A percentile compares a stretch with the other conserved stretches of the same genome.
phyloP scores from a whole-genome alignment of 768 basidiomycete species.

The Naematelia aurantialba region DNA sequence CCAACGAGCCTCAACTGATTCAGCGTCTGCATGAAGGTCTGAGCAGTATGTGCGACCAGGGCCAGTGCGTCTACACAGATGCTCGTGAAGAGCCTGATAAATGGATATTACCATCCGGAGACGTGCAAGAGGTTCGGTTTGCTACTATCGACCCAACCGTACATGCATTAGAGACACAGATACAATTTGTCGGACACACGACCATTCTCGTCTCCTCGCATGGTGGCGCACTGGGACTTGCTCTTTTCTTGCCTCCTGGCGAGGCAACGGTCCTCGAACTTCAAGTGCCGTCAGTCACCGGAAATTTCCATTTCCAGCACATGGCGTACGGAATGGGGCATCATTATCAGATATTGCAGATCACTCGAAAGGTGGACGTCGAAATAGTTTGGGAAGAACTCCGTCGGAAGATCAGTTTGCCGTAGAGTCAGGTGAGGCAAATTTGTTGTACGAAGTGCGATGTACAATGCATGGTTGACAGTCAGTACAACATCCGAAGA shows the following conservation, averaged over 20 bases:
- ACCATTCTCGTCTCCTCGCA: conserved; percentile 40
- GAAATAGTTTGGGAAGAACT: conserved; percentile 35
- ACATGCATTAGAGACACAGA: conserved; percentile 45
- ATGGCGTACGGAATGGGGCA: conserved; percentile 43
- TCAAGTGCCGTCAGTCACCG: conserved; percentile 25
- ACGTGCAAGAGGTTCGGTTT: conserved; percentile 27
- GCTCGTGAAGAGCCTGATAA: conserved; percentile 31
- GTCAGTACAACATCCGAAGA: neutral
- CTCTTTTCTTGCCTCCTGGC: conserved; percentile 42
- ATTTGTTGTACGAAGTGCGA: conserved; percentile 4
- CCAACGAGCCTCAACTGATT: conserved; percentile 40
- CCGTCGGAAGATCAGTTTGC: conserved; percentile 1
- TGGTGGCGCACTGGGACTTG: conserved; percentile 43
- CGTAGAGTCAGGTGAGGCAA: neutral
- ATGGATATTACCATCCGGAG: conserved; percentile 20
- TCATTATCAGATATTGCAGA: conserved; percentile 28
- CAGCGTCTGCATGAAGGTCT: conserved; percentile 22
- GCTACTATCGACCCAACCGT: conserved; percentile 41
- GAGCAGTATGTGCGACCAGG: conserved; percentile 16
- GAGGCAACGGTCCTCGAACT: conserved; percentile 35
- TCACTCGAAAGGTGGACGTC: conserved; percentile 29
- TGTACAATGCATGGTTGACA: conserved; percentile 1
- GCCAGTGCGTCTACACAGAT: conserved; percentile 31
- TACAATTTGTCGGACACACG: conserved; percentile 43
- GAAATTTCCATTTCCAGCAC: conserved; percentile 44